phyloP scores from a whole-genome alignment of 371 early-diverging fungal genomes.

The Mortierella sp. region DNA sequence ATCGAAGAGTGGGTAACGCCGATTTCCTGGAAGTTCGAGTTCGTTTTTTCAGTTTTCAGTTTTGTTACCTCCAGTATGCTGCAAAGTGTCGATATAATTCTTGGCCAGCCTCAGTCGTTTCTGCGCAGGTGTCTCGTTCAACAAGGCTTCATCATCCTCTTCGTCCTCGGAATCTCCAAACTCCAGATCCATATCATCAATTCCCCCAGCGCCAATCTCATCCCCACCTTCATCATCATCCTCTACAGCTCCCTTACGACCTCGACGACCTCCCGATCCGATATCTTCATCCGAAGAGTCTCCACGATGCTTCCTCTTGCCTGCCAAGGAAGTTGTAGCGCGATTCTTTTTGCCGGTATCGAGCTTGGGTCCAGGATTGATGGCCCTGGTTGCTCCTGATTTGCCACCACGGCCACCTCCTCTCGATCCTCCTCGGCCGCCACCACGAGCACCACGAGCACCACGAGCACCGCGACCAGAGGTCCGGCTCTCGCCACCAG shows the following conservation, averaged over 20 bases:
- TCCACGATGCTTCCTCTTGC: slow-evolving; percentile 49
- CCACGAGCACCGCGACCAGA: slow-evolving; percentile 15
- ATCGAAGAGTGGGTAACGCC: neutral
- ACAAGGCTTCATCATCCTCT: slow-evolving; percentile 67
- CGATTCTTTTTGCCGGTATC: slow-evolving; percentile 45
- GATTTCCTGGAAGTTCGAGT: too few species aligned
- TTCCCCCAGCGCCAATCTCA: slow-evolving; percentile 63
- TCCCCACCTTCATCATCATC: slow-evolving; percentile 63
- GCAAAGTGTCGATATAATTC: slow-evolving; percentile 84
- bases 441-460: slow-evolving; percentile 16
- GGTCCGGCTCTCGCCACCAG: neutral
- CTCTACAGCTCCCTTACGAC: slow-evolving; percentile 42
- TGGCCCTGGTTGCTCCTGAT: slow-evolving; percentile 20
- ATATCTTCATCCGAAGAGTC: slow-evolving; percentile 38
- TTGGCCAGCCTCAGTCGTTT: slow-evolving; percentile 94
- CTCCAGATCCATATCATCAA: slow-evolving; percentile 63
- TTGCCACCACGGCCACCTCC: slow-evolving; percentile 16
- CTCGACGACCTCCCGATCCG: slow-evolving; percentile 6
- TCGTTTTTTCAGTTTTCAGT: too few species aligned
- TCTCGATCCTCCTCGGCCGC: slow-evolving; percentile 16
- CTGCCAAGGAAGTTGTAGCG: slow-evolving; percentile 39
- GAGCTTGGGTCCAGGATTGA: slow-evolving; percentile 39
- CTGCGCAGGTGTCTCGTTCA: slow-evolving; percentile 88
- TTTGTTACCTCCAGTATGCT: slow-evolving; percentile 70
- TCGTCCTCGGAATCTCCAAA: slow-evolving; percentile 59